Conservation (phyloP, 2,329 filamentous ascomycete genomes). For the Cercospora zeae-maydis region DNA sequence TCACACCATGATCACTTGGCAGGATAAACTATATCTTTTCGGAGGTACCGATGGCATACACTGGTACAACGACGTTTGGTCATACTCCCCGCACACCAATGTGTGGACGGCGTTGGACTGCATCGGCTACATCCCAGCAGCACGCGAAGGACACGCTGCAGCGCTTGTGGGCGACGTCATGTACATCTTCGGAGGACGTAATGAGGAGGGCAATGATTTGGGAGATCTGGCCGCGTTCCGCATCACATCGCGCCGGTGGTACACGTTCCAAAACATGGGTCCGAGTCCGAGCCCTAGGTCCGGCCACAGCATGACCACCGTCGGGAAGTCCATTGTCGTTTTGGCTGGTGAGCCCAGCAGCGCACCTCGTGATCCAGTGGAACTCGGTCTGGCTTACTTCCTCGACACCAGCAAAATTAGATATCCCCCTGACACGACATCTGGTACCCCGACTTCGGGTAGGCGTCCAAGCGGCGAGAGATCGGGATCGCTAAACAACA, state of each 20-base stretch:
- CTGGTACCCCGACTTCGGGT: slow-evolving; percentile 30
- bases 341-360: slow-evolving; percentile 93
- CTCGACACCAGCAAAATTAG: slow-evolving; percentile 94
- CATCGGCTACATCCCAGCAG: slow-evolving; percentile 93
- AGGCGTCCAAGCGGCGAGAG: slow-evolving; percentile 36
- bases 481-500: slow-evolving; percentile 8
- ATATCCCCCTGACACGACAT: slow-evolving; percentile 66
- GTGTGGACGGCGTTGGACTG: slow-evolving; percentile 87
- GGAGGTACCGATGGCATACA: slow-evolving; percentile 92
- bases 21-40: slow-evolving; percentile 95
- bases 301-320: slow-evolving; percentile 95
- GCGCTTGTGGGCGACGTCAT: slow-evolving; percentile 95
- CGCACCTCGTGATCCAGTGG: slow-evolving; percentile 71
- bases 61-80: slow-evolving; percentile 99
- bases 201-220: slow-evolving; percentile 85
- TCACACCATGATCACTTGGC: slow-evolving; percentile 85
- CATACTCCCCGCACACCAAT: slow-evolving; percentile 80
- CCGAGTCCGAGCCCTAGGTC: slow-evolving; percentile 89
- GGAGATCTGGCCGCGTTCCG: slow-evolving; percentile 87
- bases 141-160: slow-evolving; percentile 90
- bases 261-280: slow-evolving; percentile 99
- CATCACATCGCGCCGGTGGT: slow-evolving; percentile 85
- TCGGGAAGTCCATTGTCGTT: slow-evolving; percentile 87
- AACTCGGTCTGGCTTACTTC: slow-evolving; percentile 84
- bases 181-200: slow-evolving; percentile 97